Conservation (phyloP, 129 eudicot species). For the Centaurea solstitialis region DNA sequence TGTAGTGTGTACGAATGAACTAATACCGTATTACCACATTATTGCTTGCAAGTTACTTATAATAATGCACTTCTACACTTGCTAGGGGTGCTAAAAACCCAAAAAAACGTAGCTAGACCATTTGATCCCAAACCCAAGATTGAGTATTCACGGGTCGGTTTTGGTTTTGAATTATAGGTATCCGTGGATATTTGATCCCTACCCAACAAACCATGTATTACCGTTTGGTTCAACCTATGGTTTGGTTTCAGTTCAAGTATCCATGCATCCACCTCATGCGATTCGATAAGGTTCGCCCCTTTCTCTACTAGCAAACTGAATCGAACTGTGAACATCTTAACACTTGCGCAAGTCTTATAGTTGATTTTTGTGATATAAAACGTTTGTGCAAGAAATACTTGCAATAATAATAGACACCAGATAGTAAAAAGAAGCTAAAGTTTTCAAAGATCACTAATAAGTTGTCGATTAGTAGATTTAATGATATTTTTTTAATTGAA, state of each 20-base stretch:
- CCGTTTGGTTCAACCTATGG: not conserved
- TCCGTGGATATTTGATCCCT: not conserved
- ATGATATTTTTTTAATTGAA: too few species aligned
- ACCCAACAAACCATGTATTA: not conserved
- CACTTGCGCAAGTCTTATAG: not conserved
- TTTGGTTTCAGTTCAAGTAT: not conserved
- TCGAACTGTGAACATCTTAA: not conserved
- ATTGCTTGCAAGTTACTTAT: not conserved
- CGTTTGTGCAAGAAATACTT: not conserved
- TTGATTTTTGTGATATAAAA: not conserved
- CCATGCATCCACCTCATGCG: not conserved
- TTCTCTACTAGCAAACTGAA: too few species aligned
- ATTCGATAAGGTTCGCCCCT: not conserved
- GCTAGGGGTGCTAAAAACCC: not conserved
- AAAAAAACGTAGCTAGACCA: not conserved
- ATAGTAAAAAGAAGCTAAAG: too few species aligned
- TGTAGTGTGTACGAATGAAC: too few species aligned
- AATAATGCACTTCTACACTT: not conserved
- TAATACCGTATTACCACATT: not conserved
- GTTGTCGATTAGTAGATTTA: too few species aligned
- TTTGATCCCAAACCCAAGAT: not conserved
- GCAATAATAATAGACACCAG: too few species aligned
- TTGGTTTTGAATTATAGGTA: not conserved
- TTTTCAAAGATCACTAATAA: too few species aligned
- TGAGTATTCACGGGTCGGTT: not conserved